phyloP scores from a whole-genome alignment of 2,329 filamentous ascomycete genomes.

The Colletotrichum coccodes region DNA sequence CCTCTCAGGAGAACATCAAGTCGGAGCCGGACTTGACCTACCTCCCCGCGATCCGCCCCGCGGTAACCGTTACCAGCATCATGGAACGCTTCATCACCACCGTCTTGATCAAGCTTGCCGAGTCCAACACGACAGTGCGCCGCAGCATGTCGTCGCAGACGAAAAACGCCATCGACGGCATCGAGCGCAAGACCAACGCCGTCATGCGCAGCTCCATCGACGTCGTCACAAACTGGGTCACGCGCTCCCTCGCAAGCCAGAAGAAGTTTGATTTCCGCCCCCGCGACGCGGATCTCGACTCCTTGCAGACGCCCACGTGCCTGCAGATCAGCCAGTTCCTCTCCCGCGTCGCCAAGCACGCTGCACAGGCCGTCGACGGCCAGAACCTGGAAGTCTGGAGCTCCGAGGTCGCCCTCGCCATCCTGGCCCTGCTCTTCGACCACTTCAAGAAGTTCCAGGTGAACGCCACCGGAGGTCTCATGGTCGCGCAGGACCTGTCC shows the following conservation, averaged over 20 bases:
- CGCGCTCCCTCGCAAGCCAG: constrained; percentile 77
- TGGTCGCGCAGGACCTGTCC: constrained; percentile 96
- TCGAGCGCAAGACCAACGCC: constrained; percentile 84
- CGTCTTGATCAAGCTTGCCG: constrained; percentile 88
- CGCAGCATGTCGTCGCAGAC: constrained; percentile 89
- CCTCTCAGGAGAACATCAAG: constrained; percentile 81
- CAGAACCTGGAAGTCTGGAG: constrained; percentile 85
- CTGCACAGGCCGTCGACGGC: constrained; percentile 79
- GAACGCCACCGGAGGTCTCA: constrained; percentile 90
- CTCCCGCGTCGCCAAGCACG: constrained; percentile 69
- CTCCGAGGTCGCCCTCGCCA: constrained; percentile 82
- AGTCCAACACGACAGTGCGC: constrained; percentile 89
- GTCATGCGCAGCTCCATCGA: constrained; percentile 68
- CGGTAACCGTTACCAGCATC: constrained; percentile 89
- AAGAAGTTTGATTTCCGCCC: constrained; percentile 92
- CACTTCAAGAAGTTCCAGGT: constrained; percentile 96
- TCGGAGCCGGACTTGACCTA: constrained; percentile 89
- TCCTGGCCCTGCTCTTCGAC: constrained; percentile 83
- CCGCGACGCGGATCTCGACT: constrained; percentile 82
- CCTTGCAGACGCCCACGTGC: constrained; percentile 88
- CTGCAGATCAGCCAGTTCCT: constrained; percentile 85
- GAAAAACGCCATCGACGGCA: constrained; percentile 75
- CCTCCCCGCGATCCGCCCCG: constrained; percentile 80
- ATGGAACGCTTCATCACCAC: constrained; percentile 93
- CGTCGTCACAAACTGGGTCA: constrained; percentile 80